Conservation (phyloP, 225 moss, liverwort and hornwort species). For the Marchantia paleacea region DNA sequence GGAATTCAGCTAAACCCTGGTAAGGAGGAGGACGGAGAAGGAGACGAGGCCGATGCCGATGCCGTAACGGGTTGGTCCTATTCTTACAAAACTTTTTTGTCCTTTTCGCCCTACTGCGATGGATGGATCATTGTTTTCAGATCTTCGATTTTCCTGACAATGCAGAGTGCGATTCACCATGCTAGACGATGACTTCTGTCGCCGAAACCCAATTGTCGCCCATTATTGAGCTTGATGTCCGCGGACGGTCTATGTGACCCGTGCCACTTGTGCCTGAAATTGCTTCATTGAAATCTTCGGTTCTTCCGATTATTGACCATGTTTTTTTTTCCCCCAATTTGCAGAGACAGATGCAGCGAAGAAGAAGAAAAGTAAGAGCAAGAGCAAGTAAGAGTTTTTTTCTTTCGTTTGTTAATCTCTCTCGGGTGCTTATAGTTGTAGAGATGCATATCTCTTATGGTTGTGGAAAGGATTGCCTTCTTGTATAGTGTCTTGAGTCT, state of each 20-base stretch:
- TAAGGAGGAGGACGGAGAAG: conserved; percentile 29
- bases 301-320: neutral
- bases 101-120: neutral
- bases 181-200: neutral
- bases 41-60: conserved; percentile 24
- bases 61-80: neutral
- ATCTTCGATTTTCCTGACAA: neutral
- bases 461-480: neutral
- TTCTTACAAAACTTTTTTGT: neutral
- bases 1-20: conserved; percentile 22
- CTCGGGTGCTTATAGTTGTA: neutral
- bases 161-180: neutral
- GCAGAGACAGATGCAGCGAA: conserved; percentile 9
- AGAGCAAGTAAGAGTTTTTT: conserved; percentile 66
- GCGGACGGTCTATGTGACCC: too few species aligned
- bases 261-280: neutral
- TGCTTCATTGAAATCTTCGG: neutral
- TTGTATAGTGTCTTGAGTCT: neutral
- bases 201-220: too few species aligned
- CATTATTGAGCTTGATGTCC: too few species aligned
- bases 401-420: neutral
- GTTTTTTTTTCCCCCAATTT: neutral
- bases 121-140: neutral
- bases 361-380: conserved; percentile 78
- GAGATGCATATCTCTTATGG: neutral